A percentile compares a stretch with the other conserved stretches of the same genome.
Conservation (phyloP, 2,329 filamentous ascomycete genomes). For the Trichoderma sp. region DNA sequence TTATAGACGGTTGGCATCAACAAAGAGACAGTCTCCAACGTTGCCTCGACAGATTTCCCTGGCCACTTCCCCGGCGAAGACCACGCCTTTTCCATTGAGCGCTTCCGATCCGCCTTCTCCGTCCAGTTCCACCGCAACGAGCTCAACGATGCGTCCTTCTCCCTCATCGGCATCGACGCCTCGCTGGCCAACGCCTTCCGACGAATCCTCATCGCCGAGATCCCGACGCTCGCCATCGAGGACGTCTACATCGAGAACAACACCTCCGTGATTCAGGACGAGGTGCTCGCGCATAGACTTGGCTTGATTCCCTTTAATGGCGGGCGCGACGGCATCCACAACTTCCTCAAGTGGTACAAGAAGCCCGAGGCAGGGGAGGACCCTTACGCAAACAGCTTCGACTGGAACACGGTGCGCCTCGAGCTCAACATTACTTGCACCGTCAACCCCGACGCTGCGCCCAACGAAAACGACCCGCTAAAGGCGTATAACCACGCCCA, state of each 20-base stretch:
- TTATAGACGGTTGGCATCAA: slow-evolving; percentile 84
- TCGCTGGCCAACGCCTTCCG: slow-evolving; percentile 96
- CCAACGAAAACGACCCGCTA: slow-evolving; percentile 74
- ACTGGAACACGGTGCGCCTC: slow-evolving; percentile 86
- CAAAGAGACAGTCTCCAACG: slow-evolving; percentile 85
- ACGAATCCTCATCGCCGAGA: slow-evolving; percentile 91
- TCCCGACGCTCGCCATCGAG: slow-evolving; percentile 93
- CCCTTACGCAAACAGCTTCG: slow-evolving; percentile 60
- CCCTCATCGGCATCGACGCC: slow-evolving; percentile 87
- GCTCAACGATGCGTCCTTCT: slow-evolving; percentile 78
- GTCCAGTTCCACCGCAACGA: slow-evolving; percentile 85
- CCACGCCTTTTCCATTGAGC: slow-evolving; percentile 72
- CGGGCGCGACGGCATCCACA: slow-evolving; percentile 69
- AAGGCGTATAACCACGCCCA: slow-evolving; percentile 86
- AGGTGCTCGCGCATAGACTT: slow-evolving; percentile 87
- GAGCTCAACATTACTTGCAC: slow-evolving; percentile 78
- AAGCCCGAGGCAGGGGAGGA: slow-evolving; percentile 67
- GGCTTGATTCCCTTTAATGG: slow-evolving; percentile 90
- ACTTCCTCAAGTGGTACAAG: slow-evolving; percentile 80
- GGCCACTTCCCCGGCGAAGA: slow-evolving; percentile 89
- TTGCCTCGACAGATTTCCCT: slow-evolving; percentile 88
- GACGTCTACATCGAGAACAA: slow-evolving; percentile 93
- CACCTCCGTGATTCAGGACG: slow-evolving; percentile 96
- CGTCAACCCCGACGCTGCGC: slow-evolving; percentile 70
- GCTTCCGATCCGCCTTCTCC: slow-evolving; percentile 69